phyloP scores from a whole-genome alignment of 2,329 filamentous ascomycete species.

The Hypoxylon sp. region DNA sequence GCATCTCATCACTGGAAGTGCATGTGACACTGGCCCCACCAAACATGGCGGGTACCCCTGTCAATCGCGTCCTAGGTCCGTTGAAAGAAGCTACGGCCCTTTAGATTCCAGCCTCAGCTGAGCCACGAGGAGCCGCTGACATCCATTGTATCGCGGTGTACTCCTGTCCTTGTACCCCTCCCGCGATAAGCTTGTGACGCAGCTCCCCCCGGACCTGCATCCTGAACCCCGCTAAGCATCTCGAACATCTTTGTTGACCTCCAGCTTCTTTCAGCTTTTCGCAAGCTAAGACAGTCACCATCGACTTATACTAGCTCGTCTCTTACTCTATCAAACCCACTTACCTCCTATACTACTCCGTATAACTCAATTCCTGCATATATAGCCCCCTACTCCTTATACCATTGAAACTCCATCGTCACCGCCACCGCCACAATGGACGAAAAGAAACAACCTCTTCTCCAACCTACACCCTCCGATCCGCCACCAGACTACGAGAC shows the following conservation, averaged over 20 bases:
- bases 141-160: not conserved
- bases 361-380: not conserved
- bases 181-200: constrained; percentile 34
- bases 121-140: constrained; percentile 25
- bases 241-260: constrained; percentile 5
- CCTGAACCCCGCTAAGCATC: constrained; percentile 22
- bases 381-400: not conserved
- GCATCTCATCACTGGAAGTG: constrained; percentile 32
- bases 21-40: constrained; percentile 45
- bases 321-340: not conserved
- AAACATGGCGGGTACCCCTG: constrained; percentile 27
- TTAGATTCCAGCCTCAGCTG: constrained; percentile 36
- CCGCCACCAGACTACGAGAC: constrained; percentile 64
- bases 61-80: constrained; percentile 9
- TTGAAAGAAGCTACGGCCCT: constrained; percentile 10
- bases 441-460: constrained; percentile 42
- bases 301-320: not conserved
- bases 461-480: constrained; percentile 52
- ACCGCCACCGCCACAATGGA: constrained; percentile 42
- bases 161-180: constrained; percentile 14
- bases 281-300: not conserved
- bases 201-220: constrained; percentile 32
- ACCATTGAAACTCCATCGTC: not conserved
- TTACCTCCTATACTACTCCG: not conserved
- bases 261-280: not conserved